Evolutionary conservation across 306 rosid genomes (phyloP).

Genomic region (Lathyrus tuberosus): DNA sequence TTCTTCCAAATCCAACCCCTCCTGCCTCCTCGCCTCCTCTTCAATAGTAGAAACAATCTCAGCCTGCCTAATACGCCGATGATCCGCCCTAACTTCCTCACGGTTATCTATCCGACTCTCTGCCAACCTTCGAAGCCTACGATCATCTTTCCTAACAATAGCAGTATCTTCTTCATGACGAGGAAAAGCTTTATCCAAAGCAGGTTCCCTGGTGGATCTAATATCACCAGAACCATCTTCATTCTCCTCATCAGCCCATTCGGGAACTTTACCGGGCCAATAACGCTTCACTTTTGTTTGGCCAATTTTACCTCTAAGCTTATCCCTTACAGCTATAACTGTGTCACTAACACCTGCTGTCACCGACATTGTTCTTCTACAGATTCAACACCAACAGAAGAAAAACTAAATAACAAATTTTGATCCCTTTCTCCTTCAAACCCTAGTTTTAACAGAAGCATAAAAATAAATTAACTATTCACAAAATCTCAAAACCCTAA

Average conservation of each 20-base stretch:
- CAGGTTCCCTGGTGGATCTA: conserved; percentile 58
- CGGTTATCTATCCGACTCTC: conserved; percentile 82
- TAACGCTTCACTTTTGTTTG: conserved; percentile 87
- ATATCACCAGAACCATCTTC: conserved; percentile 66
- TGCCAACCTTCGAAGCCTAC: conserved; percentile 79
- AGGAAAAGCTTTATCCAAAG: conserved; percentile 80
- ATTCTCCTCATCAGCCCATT: conserved; percentile 81
- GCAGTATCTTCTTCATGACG: conserved; percentile 54
- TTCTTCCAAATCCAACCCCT: conserved; percentile 80
- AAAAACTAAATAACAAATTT: not conserved
- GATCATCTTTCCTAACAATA: conserved; percentile 68
- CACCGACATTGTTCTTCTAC: conserved; percentile 69
- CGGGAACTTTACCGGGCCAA: conserved; percentile 98
- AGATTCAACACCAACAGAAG: not conserved
- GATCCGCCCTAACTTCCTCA: conserved; percentile 90
- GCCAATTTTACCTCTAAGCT: conserved; percentile 93
- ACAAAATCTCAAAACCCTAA: not conserved
- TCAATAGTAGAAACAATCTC: conserved; percentile 88
- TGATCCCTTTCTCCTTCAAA: conserved; percentile 28
- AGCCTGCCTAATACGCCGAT: conserved; percentile 89
- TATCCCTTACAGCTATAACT: conserved; percentile 81
- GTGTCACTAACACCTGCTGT: conserved; percentile 98
- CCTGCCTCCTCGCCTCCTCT: conserved; percentile 90
- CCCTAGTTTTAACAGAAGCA: conserved; percentile 33
- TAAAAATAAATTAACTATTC: not conserved